Evolutionary conservation across 495 filamentous ascomycete genomes (phyloP).

Genomic region (Neurospora sp.): DNA sequence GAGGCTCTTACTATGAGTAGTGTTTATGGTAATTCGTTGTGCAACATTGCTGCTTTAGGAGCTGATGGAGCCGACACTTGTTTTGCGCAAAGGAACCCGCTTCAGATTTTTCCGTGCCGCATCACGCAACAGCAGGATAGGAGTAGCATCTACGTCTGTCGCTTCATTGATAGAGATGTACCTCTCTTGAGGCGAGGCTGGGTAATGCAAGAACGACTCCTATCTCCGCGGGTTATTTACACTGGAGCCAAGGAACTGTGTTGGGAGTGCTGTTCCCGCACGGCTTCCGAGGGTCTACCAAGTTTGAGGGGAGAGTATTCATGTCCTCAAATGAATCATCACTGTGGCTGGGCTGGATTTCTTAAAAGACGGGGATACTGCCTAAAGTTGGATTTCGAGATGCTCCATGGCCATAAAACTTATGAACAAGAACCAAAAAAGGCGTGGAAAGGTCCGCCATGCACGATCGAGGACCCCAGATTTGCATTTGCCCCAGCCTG

Average conservation of each 20-base stretch:
- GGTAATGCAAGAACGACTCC: background rate
- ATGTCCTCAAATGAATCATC: background rate
- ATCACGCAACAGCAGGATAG: background rate
- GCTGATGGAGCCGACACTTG: background rate
- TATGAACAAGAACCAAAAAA: too few species aligned
- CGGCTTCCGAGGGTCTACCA: background rate
- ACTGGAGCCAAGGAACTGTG: fast-evolving
- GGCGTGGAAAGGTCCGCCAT: too few species aligned
- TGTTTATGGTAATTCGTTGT: background rate
- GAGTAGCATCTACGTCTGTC: background rate
- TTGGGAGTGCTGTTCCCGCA: background rate
- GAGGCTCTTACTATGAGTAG: background rate
- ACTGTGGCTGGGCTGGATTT: background rate
- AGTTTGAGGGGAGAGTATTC: background rate
- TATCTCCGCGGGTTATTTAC: background rate
- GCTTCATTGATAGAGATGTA: fast-evolving
- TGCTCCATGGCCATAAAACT: background rate
- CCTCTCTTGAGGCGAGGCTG: background rate
- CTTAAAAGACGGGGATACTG: fast-evolving
- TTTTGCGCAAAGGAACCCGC: background rate
- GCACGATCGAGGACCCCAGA: background rate
- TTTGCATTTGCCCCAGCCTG: background rate
- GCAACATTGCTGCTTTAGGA: background rate
- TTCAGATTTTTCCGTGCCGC: background rate
- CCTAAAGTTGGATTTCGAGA: background rate